Base-by-base conservation (phyloP, 208 protist species). In the Crithidia brevicula region DNA sequence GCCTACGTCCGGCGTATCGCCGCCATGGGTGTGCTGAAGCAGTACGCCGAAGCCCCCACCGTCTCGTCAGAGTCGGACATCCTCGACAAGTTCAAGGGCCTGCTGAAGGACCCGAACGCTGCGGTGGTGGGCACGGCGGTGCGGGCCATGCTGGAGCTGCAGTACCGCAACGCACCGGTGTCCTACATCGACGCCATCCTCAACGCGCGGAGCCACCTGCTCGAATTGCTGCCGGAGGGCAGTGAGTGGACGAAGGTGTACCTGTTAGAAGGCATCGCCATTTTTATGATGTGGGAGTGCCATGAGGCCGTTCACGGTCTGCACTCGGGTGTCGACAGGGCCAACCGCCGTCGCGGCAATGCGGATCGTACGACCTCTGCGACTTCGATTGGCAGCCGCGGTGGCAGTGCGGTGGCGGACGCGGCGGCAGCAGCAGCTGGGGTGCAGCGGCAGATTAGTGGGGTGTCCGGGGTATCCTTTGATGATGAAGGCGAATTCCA, bases 1-100 rank as follows among this genome's bases (percentile, higher is more conserved):
- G 94, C 99, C 33, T 99, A 99, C 76, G 99, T 99, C 3, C 88
- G 98, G 42, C 99, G 99, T 70, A 99, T 97, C 16, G 98, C 99
- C 6, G 98, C 91, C 9, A 85, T 99, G 33, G 98, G 91, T 54
- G 96, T 99, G 51, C 86, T 98, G 4, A 99, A 99, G 80, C 74
- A 99, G 15, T 99, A 98, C 76, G 93, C 98, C 70, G 90, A 99
- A 27, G 92, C 95, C 50, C 85, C 94, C 20, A 83, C 93, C 27
- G 67, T 97, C 2, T 90, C 96, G 3, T 77, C 94, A 40, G 89
- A 98, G 23, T 79, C 88, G 33, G 93, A 90, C 27, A 82, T 98
- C 51, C 70, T 98, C 42, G 91, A 98, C 34, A 74, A 78, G 56
- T 78, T 98, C n/a, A 78, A 85, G 34, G 87, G 95, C 31, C 71